Percentiles rank a stretch among this genome's conserved stretches.
These are phyloP conservation scores for Sphagnum fallax DNA, from an alignment of 228 moss, liverwort and hornwort species.

Conservation along the genomic window DNA sequence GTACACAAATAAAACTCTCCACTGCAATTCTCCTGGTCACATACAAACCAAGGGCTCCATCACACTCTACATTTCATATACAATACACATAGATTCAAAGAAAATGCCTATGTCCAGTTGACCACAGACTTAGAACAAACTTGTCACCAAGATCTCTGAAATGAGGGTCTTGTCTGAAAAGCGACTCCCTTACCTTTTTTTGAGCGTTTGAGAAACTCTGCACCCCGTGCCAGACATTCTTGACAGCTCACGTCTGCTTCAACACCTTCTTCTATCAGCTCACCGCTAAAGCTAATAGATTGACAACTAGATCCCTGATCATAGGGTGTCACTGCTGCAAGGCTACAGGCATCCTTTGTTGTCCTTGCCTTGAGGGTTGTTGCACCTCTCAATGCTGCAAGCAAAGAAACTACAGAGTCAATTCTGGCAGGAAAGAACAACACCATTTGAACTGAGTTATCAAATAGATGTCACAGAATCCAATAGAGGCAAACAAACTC, in stretches of 20 bases:
- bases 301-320: slow-evolving; percentile 23
- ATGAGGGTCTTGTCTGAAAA: no score
- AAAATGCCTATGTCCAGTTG: no score
- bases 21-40: slow-evolving; percentile 3
- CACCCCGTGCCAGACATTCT: slow-evolving; percentile 27
- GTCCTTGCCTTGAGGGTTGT: slow-evolving; percentile 57
- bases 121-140: no score
- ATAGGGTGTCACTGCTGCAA: slow-evolving; percentile 59
- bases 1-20: slow-evolving; percentile 52
- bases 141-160: no score
- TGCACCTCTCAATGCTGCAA: slow-evolving; percentile 52
- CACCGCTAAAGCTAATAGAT: slow-evolving; percentile 27
- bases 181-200: no score
- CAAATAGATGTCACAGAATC: no score
- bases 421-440: no score
- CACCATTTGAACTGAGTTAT: no score
- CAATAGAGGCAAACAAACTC: no score
- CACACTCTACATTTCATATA: no score
- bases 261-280: slow-evolving; percentile 37
- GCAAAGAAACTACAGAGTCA: not conserved
- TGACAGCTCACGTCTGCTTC: slow-evolving; percentile 60
- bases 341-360: slow-evolving; percentile 46
- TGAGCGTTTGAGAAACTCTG: slow-evolving; percentile 22
- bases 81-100: no score
- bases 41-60: no score